Base-by-base conservation (phyloP, 2,329 filamentous ascomycete species). In the Colletotrichum scovillei region DNA sequence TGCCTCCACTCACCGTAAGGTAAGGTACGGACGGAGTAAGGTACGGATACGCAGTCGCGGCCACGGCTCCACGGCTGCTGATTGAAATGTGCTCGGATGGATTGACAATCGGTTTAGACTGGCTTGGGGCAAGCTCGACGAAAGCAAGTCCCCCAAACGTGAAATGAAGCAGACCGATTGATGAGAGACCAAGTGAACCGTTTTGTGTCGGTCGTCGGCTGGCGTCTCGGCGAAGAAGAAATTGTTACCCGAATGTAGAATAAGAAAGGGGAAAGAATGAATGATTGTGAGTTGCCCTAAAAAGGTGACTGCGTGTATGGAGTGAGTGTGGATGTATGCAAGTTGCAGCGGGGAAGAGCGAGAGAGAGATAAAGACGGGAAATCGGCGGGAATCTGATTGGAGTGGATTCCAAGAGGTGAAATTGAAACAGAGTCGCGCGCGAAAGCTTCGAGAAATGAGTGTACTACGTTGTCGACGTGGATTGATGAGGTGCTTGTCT, bases 141-240 rank as follows among this genome's bases (percentile, higher is more conserved):
- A 38, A 4, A 53, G 57, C 22, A 71, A 55, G 30, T 28, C 16
- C 71, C 42, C 14, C 42, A 52, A 46, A 56, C 24, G 22, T 63
- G 56, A 67, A 66, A 73, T 62, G 56, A 67, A 32, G 26, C 28
- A 32, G 35, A 46, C 35, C 35, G 9, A 56, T 63, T 56, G 56
- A 42, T 16, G 62, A 62, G 42, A 63, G 56, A 67, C 46, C 16
- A 38, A 26, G 42, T 63, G 62, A 28, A 38, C 67, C 58, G 46
- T 28, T 71, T 71, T 66, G 42, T 73, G 11, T 26, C 30, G 16
- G 14, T 60, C 32, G 60, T 28, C 52, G 30, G 52, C 42, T 30
- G 62, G 9, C 55, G 53, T 53, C 28, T 63, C 60, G n/a, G 55
- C 19, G 56, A 65, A 56, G 32, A 64, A 67, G 60, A 71, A 55